A percentile compares a stretch with the other conserved stretches of the same genome.
phyloP scores from a whole-genome alignment of 1,284 basidiomycete genomes.

The Apiotrichum gamsii region DNA sequence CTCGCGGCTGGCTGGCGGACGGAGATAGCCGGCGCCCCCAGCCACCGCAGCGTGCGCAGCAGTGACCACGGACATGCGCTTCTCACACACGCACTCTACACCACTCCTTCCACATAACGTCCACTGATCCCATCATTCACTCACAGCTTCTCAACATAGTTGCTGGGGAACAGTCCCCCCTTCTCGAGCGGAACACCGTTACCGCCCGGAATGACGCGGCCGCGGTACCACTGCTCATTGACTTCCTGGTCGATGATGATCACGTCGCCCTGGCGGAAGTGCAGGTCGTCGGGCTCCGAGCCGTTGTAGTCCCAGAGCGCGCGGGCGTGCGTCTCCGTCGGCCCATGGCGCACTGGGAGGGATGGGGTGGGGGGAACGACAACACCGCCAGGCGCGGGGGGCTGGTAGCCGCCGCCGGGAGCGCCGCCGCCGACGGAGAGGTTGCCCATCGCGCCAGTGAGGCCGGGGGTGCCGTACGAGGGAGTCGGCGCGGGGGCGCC shows the following conservation, averaged over 20 bases:
- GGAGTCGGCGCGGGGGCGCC: neutral
- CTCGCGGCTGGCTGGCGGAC: too few relatives aligned
- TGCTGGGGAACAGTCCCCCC: constrained; percentile 39
- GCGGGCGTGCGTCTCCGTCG: constrained; percentile 23
- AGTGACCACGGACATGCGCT: too few relatives aligned
- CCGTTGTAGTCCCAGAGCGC: constrained; percentile 44
- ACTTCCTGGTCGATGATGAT: constrained; percentile 44
- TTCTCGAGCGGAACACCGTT: constrained; percentile 23
- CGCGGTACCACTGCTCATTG: constrained; percentile 43
- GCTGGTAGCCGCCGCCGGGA: neutral
- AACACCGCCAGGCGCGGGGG: neutral
- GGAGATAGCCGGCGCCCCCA: too few relatives aligned
- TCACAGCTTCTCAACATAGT: constrained; percentile 43
- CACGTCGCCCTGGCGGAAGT: constrained; percentile 37
- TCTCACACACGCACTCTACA: too few relatives aligned
- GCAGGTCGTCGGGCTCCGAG: constrained; percentile 36
- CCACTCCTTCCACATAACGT: too few relatives aligned
- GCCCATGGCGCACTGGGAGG: neutral
- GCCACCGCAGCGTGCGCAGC: too few relatives aligned
- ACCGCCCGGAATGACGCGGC: constrained; percentile 34
- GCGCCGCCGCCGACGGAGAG: neutral
- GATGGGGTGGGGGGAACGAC: neutral
- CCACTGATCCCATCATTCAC: too few relatives aligned
- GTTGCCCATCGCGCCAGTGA: neutral
- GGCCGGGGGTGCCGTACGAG: too few relatives aligned